phyloP scores from a whole-genome alignment of 192 early-diverging fungal species.

The Dispira parvispora region DNA sequence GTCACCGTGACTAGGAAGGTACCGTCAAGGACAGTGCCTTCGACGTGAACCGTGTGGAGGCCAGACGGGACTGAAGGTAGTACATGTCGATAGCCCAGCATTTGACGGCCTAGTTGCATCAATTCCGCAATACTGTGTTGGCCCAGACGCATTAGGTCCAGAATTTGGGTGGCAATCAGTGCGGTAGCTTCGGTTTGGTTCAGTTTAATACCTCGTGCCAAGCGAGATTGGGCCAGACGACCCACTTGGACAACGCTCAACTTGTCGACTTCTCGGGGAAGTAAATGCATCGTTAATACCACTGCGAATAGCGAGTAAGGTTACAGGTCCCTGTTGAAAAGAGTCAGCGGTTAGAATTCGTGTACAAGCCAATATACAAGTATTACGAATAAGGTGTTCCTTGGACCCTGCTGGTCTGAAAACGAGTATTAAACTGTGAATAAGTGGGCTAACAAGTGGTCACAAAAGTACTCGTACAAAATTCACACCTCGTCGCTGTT shows the following conservation, averaged over 20 bases:
- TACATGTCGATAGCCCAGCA: slow-evolving; percentile 80
- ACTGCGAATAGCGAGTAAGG: too few relatives aligned
- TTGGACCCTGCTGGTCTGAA: too few relatives aligned
- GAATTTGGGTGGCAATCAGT: slow-evolving; percentile 69
- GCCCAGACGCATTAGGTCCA: slow-evolving; percentile 86
- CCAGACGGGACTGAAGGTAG: slow-evolving; percentile 46
- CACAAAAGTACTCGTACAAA: too few relatives aligned
- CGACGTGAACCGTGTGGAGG: slow-evolving; percentile 72
- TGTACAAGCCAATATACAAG: too few relatives aligned
- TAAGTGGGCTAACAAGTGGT: too few relatives aligned
- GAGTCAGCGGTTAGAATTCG: too few relatives aligned
- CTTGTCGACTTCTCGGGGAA: slow-evolving; percentile 89
- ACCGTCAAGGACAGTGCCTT: slow-evolving; percentile 86
- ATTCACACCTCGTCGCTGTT: too few relatives aligned
- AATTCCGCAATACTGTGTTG: slow-evolving; percentile 69
- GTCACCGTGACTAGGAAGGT: slow-evolving; percentile 90
- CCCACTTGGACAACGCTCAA: slow-evolving; percentile 80
- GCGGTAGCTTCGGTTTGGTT: slow-evolving; percentile 80
- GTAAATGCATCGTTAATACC: slow-evolving; percentile 39
- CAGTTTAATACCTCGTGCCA: slow-evolving; percentile 73
- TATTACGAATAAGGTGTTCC: too few relatives aligned
- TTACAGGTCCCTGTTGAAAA: too few relatives aligned
- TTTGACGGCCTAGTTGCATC: slow-evolving; percentile 69
- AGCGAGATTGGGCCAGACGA: slow-evolving; percentile 71
- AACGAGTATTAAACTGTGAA: too few relatives aligned